Evolutionary conservation across 306 rosid genomes (phyloP).

Genomic region (Psophocarpus tetragonolobus): DNA sequence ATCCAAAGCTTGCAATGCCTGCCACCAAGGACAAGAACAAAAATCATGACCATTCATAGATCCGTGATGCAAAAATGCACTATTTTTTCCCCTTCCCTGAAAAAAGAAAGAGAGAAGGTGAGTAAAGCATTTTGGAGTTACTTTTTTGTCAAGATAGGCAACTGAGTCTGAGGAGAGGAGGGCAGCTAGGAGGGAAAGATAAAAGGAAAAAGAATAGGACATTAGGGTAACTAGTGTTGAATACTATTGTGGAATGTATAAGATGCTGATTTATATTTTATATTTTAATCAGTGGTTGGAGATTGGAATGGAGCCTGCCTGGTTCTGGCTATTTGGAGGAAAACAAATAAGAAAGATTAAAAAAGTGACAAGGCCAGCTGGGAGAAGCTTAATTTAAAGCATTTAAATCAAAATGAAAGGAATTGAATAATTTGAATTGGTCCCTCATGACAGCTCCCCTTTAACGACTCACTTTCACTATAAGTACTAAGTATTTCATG

Average conservation of each 20-base stretch:
- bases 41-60: conserved; percentile 26
- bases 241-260: background rate
- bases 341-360: conserved; percentile 21
- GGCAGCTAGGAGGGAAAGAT: conserved; percentile 1
- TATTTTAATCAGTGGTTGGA: conserved; percentile 44
- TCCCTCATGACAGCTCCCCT: conserved; percentile 66
- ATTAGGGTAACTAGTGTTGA: background rate
- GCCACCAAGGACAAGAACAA: conserved; percentile 30
- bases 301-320: conserved; percentile 33
- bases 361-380: conserved; percentile 57
- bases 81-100: conserved; percentile 7
- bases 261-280: conserved; percentile 27
- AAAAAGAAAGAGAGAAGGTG: background rate
- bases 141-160: conserved; percentile 50
- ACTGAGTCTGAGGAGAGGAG: background rate
- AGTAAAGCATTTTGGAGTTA: conserved; percentile 42
- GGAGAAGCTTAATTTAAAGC: conserved; percentile 31
- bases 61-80: conserved; percentile 17
- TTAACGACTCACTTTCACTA: conserved; percentile 57
- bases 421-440: conserved; percentile 47
- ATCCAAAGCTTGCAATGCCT: conserved; percentile 29
- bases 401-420: conserved; percentile 28
- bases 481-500: conserved; percentile 48
- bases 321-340: conserved; percentile 33
- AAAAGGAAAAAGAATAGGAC: conserved; percentile 32